Base-by-base conservation (phyloP, 2,329 filamentous ascomycete genomes). In the Colletotrichum nymphaeae region DNA sequence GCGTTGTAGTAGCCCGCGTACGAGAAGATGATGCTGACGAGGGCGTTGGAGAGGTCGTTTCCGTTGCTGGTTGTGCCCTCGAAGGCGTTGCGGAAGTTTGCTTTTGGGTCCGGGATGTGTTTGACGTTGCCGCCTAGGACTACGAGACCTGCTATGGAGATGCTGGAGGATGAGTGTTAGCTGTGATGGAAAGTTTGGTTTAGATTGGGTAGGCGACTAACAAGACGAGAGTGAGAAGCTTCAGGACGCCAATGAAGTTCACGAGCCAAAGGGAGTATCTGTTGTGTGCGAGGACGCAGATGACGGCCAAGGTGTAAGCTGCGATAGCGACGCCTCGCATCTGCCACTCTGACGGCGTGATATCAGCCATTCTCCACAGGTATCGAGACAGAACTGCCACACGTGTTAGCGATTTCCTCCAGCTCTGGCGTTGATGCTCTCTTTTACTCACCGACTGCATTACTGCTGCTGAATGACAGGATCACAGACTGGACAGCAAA, bases 311-410 rank as follows among this genome's bases (percentile, higher is more conserved):
- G 0, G 89, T 91, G 76, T 93, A 93, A 0, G 86, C 88, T 1
- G 89, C 91, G 28, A 93, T 82, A 0, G 92, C 92, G 3, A 93
- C 88, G 1, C 91, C 92, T 77, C 93, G 93, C 65, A 89, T 79
- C 77, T 93, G 84, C 92, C 92, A 94, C n/a, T 84, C 82, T 0
- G 87, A 87, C 0, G 89, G 87, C 0, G 79, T 81, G 0, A 83
- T 79, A 0, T 86, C 88, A 1, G 83, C 86, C 56, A 91, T 89
- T 9, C 86, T 85, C 80, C 89, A 94, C 0, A 93, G 79, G 75
- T 94, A 94, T 52, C 88, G 83, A 0, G 92, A 88, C 30, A 93
- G 79, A 0, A 93, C 90, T 86, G 68, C 22, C 30, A 3, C 0
- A 93, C 90, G 32, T 86, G 69, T 24, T 28, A 3, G 24, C 2